Evolutionary conservation across 192 early-diverging fungal species (phyloP).

Genomic region (Rhizophagus prolifer): DNA sequence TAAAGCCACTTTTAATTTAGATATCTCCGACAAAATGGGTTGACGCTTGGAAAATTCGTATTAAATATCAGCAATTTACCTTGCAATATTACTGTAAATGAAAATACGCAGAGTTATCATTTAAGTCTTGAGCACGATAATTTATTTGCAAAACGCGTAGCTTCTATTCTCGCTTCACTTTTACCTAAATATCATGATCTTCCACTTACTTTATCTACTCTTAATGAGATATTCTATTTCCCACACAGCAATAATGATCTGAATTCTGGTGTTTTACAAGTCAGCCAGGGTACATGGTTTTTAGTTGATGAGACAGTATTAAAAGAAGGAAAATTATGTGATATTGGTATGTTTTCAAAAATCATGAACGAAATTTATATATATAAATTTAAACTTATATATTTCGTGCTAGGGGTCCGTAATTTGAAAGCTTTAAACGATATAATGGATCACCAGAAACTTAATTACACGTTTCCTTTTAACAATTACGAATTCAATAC

Average conservation of each 20-base stretch:
- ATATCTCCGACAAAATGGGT: constrained; percentile 39
- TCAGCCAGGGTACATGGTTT: constrained; percentile 56
- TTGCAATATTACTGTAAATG: not conserved
- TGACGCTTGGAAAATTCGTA: constrained; percentile 67
- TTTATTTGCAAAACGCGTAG: constrained; percentile 38
- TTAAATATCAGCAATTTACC: constrained; percentile 65
- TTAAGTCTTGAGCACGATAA: not conserved
- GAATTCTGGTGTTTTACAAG: constrained; percentile 63
- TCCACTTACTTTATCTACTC: constrained; percentile 58
- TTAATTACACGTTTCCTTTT: constrained; percentile 71
- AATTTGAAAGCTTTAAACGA: constrained; percentile 69
- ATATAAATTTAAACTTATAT: too few relatives aligned
- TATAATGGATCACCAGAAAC: constrained; percentile 58
- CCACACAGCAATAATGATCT: constrained; percentile 63
- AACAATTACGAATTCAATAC: constrained; percentile 68
- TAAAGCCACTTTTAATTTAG: constrained; percentile 27
- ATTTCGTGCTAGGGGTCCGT: constrained; percentile 48
- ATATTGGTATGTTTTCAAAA: constrained; percentile 45
- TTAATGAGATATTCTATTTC: constrained; percentile 59
- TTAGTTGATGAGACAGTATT: constrained; percentile 72
- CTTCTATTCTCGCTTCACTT: constrained; percentile 45
- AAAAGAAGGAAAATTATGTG: constrained; percentile 65
- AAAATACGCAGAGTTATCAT: not conserved
- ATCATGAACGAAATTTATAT: not conserved
- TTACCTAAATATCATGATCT: constrained; percentile 59